phyloP scores from a whole-genome alignment of 116 monocot genomes.

The Iris pallida region DNA sequence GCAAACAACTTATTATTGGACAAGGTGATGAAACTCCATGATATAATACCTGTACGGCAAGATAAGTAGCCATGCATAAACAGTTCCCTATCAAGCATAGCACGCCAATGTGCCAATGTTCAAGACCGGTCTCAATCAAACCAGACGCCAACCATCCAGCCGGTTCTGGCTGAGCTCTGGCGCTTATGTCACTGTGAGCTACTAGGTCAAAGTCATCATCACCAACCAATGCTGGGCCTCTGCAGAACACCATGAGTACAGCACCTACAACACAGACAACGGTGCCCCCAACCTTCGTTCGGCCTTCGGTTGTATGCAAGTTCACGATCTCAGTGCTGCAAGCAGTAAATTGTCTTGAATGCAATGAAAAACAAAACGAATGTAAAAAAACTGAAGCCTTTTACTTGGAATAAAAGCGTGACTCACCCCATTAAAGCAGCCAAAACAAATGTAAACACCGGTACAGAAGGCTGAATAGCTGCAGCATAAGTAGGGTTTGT shows the following conservation, averaged over 20 bases:
- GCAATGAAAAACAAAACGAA: background rate
- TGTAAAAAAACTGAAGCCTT: background rate
- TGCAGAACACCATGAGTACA: constrained; percentile 71
- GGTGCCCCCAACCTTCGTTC: constrained; percentile 72
- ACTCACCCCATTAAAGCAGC: constrained; percentile 74
- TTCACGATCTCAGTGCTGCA: constrained; percentile 69
- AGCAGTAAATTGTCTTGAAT: constrained; percentile 1
- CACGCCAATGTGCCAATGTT: constrained; percentile 81
- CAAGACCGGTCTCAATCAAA: constrained; percentile 36
- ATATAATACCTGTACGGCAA: constrained; percentile 74
- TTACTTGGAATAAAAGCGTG: background rate
- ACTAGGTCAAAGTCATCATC: constrained; percentile 14
- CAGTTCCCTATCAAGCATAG: constrained; percentile 88
- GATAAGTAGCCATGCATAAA: constrained; percentile 89
- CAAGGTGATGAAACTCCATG: background rate
- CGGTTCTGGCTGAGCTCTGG: constrained; percentile 57
- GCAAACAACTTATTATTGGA: background rate
- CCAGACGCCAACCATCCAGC: constrained; percentile 35
- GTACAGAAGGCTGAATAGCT: constrained; percentile 82
- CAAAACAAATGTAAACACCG: constrained; percentile 86
- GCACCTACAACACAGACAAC: constrained; percentile 74
- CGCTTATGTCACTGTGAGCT: constrained; percentile 38
- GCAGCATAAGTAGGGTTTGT: constrained; percentile 92
- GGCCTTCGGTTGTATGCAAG: constrained; percentile 52
- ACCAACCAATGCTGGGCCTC: constrained; percentile 70